Evolutionary conservation across 1,139 yeast genomes (phyloP).

Genomic region (Geotrichum australiense): DNA sequence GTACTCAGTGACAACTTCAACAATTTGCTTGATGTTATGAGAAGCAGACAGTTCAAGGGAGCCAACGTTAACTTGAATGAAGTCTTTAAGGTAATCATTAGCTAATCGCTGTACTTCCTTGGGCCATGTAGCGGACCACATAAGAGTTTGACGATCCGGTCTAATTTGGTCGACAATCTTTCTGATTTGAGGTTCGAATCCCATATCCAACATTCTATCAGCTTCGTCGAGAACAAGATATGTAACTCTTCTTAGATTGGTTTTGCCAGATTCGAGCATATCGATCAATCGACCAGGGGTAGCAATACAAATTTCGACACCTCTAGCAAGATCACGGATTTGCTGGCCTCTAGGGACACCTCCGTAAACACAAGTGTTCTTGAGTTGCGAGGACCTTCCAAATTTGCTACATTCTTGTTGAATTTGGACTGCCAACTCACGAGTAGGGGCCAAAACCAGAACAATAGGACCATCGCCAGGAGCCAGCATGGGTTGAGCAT

Average conservation of each 20-base stretch:
- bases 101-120: slow-evolving; percentile 93
- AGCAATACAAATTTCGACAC: slow-evolving; percentile 92
- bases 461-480: slow-evolving; percentile 98
- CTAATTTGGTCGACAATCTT: slow-evolving; percentile 92
- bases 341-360: slow-evolving; percentile 99
- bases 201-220: slow-evolving; percentile 85
- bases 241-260: slow-evolving; percentile 92
- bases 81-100: slow-evolving; percentile 82
- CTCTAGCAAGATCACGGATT: slow-evolving; percentile 89
- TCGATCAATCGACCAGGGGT: slow-evolving; percentile 98
- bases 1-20: slow-evolving; percentile 83
- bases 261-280: slow-evolving; percentile 92
- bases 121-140: slow-evolving; percentile 99
- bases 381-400: slow-evolving; percentile 83
- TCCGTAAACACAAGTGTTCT: slow-evolving; percentile 97
- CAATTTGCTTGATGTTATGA: slow-evolving; percentile 88
- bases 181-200: slow-evolving; percentile 94
- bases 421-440: slow-evolving; percentile 97
- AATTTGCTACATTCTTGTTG: slow-evolving; percentile 94
- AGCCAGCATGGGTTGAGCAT: slow-evolving; percentile 88
- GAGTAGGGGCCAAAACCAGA: slow-evolving; percentile 92
- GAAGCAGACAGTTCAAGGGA: slow-evolving; percentile 94
- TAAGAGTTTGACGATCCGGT: slow-evolving; percentile 95
- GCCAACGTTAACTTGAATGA: slow-evolving; percentile 94
- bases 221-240: slow-evolving; percentile 97